Percentiles rank a stretch among this genome's conserved stretches.
Conservation (phyloP, 2,329 filamentous ascomycete genomes). For the Fusarium lateritium region DNA sequence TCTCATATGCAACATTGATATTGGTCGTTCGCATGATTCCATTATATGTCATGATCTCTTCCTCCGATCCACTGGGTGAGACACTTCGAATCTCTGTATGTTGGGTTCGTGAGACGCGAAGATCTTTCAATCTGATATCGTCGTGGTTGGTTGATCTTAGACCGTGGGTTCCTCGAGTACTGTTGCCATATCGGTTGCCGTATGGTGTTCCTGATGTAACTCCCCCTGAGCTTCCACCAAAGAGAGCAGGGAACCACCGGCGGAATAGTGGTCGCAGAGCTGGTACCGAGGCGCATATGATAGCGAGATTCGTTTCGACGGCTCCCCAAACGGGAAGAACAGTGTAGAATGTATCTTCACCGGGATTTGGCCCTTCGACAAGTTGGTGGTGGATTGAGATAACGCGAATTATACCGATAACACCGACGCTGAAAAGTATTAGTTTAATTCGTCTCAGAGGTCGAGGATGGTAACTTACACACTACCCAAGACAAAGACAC, state of each 20-base stretch:
- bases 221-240: constrained; percentile 39
- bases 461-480: constrained; percentile 47
- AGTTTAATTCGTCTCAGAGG: background rate
- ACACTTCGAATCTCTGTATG: constrained; percentile 55
- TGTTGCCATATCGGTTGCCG: constrained; percentile 22
- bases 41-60: constrained; percentile 59
- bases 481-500: constrained; percentile 57
- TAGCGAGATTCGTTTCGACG: constrained; percentile 56
- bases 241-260: constrained; percentile 52
- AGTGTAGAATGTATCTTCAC: constrained; percentile 44
- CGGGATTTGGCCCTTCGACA: constrained; percentile 40
- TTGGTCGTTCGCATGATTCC: constrained; percentile 58
- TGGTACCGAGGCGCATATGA: constrained; percentile 55
- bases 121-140: constrained; percentile 41
- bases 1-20: constrained; percentile 46
- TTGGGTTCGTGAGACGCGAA: constrained; percentile 32
- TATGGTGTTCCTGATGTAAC: constrained; percentile 26
- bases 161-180: constrained; percentile 41
- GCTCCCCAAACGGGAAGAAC: constrained; percentile 54
- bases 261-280: constrained; percentile 54
- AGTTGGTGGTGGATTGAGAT: constrained; percentile 49
- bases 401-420: constrained; percentile 54
- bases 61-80: constrained; percentile 54
- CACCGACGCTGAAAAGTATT: constrained; percentile 48
- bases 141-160: constrained; percentile 31